Percentiles rank a stretch among this genome's conserved stretches.
These are phyloP conservation scores for Trametes sp. DNA, from an alignment of 1,284 basidiomycete genomes.

Conservation along the genomic window DNA sequence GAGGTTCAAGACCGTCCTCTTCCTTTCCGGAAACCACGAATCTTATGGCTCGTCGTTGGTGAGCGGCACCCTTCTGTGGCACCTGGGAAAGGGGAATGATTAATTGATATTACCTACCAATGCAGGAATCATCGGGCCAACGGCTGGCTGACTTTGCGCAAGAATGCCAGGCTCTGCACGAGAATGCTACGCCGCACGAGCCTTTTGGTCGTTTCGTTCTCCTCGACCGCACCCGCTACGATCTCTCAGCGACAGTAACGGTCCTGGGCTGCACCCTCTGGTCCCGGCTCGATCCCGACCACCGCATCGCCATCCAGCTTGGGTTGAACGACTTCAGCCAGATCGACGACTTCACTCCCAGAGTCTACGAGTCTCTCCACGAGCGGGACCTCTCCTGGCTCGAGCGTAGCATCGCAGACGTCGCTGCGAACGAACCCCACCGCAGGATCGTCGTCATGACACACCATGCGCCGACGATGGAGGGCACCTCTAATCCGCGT, in stretches of 20 bases:
- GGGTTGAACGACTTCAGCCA: slow-evolving; percentile 44
- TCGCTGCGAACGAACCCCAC: slow-evolving; percentile 41
- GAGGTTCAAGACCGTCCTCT: slow-evolving; percentile 45
- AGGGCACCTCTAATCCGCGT: slow-evolving; percentile 44
- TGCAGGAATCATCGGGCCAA: slow-evolving; percentile 21
- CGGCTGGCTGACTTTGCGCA: slow-evolving; percentile 21
- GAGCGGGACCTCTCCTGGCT: slow-evolving; percentile 45
- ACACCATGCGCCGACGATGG: slow-evolving; percentile 48
- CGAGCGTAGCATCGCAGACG: slow-evolving; percentile 34
- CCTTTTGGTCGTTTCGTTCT: slow-evolving; percentile 43
- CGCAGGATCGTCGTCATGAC: slow-evolving; percentile 46
- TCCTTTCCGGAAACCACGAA: slow-evolving; percentile 48
- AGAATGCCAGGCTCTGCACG: slow-evolving; percentile 3
- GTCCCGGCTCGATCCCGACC: slow-evolving; percentile 40
- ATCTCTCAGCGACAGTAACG: slow-evolving; percentile 44
- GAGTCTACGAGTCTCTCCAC: slow-evolving; percentile 40
- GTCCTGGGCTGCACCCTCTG: slow-evolving; percentile 54
- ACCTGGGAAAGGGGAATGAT: not conserved
- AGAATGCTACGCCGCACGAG: not conserved
- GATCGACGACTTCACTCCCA: slow-evolving; percentile 41
- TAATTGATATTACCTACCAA: not conserved
- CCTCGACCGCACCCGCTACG: slow-evolving; percentile 46
- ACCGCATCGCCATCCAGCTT: slow-evolving; percentile 37
- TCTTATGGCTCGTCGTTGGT: slow-evolving; percentile 35
- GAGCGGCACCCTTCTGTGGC: slow-evolving; percentile 3